phyloP scores from a whole-genome alignment of 23 red algal genomes.

The Gracilaria caudata region DNA sequence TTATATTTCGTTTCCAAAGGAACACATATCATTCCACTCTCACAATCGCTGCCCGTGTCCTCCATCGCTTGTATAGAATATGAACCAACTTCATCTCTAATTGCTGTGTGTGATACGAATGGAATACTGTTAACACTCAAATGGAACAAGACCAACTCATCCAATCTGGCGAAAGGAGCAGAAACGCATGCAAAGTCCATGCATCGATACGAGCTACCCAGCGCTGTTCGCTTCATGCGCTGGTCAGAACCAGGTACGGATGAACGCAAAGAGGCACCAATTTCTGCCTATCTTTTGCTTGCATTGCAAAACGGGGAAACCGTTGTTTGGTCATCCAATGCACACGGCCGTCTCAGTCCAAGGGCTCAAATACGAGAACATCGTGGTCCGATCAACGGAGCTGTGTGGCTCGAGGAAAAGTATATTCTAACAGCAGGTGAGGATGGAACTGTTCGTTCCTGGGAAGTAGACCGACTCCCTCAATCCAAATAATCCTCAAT shows the following conservation, averaged over 20 bases:
- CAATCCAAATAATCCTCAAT: not conserved
- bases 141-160: not conserved
- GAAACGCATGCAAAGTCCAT: not conserved
- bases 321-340: not conserved
- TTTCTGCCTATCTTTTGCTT: not conserved
- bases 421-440: constrained; percentile 27
- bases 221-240: not conserved
- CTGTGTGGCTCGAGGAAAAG: not conserved
- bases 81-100: not conserved
- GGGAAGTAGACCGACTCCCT: constrained; percentile 19
- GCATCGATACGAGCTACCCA: not conserved
- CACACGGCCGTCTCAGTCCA: not conserved
- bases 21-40: not conserved
- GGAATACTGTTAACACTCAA: not conserved
- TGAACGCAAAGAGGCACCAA: not conserved
- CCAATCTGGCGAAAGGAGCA: not conserved
- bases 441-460: constrained; percentile 30
- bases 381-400: constrained; percentile 12
- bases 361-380: constrained; percentile 17
- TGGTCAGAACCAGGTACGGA: not conserved
- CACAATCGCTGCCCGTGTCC: not conserved
- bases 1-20: not conserved
- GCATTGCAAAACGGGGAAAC: constrained; percentile 15
- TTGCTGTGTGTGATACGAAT: not conserved
- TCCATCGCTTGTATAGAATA: not conserved